Evolutionary conservation across 176 grass and related monocot genomes (phyloP), one percentile per base, ranked within the genome.

Genomic region (Tuctoria greenei): DNA sequence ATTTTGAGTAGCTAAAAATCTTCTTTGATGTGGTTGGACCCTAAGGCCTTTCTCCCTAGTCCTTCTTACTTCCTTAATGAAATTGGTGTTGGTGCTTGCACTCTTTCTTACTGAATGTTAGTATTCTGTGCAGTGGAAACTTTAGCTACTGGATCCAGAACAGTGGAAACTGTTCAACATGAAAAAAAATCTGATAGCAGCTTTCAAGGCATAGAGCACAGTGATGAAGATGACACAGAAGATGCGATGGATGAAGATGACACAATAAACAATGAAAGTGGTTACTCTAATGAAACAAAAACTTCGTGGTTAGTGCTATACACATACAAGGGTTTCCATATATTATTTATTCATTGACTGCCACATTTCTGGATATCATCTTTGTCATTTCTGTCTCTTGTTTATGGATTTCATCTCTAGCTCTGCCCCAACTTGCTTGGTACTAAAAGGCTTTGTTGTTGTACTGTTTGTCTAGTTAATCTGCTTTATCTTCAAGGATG

Each of bases 251-350:
- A 68, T 47, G 64, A 76, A 64, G 44, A 68, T 47, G 64, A 76
- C 64, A 40, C 9, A 8, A 55, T 45, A 36, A 81, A 36, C 56
- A 81, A 86, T 17, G 73, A 43, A 64, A 55, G 39, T 11, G 55
- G 11, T 63, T 57, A 52, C 64, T 38, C 10, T 13, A 38, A 81
- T 65, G 78, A 71, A 64, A 28, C 23, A 10, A 65, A 81, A 20
- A 8, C 57, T 62, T 76, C 84, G 71, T 56, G 84, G 84, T 86
- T 58, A 18, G 84, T 86, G 64, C 71, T 75, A 73, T n/a, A 34
- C 52, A 31, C 21, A 58, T 60, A 28, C 14, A 15, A 34, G 15
- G 9, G 4, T 47, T 25, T 66, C 60, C 31, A 27, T 11, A 20
- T 62, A 71, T 44, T 64, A 20, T 20, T 37, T 45, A 21, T 69